Conservation (phyloP, 345 rosid genomes). For the Pistacia atlantica region DNA sequence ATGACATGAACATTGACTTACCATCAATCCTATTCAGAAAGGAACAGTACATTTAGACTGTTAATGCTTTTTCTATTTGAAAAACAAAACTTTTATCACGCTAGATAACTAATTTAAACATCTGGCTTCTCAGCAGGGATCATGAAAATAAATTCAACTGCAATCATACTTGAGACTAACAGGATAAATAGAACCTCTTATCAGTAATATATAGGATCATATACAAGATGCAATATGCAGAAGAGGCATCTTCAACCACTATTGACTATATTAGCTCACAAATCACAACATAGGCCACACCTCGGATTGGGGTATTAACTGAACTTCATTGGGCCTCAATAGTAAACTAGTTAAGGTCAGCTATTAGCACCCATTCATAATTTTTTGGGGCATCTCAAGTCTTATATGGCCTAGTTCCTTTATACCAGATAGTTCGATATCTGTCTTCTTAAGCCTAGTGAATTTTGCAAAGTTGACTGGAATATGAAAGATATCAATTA, state of each 20-base stretch:
- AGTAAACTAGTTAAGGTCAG: not conserved
- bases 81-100: not conserved
- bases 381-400: not conserved
- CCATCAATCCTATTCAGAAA: not conserved
- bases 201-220: not conserved
- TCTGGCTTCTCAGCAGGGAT: not conserved
- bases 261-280: not conserved
- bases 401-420: not conserved
- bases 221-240: not conserved
- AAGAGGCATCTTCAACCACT: not conserved
- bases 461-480: not conserved
- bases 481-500: not conserved
- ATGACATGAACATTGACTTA: not conserved
- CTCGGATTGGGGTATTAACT: not conserved
- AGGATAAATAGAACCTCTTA: not conserved
- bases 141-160: no score
- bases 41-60: not conserved
- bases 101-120: not conserved
- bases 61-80: not conserved
- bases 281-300: not conserved
- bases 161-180: not conserved
- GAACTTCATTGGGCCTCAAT: not conserved
- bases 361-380: not conserved
- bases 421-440: not conserved
- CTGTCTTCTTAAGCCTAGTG: not conserved